phyloP scores from a whole-genome alignment of 2,329 filamentous ascomycete species.

The Xylaria sp. region DNA sequence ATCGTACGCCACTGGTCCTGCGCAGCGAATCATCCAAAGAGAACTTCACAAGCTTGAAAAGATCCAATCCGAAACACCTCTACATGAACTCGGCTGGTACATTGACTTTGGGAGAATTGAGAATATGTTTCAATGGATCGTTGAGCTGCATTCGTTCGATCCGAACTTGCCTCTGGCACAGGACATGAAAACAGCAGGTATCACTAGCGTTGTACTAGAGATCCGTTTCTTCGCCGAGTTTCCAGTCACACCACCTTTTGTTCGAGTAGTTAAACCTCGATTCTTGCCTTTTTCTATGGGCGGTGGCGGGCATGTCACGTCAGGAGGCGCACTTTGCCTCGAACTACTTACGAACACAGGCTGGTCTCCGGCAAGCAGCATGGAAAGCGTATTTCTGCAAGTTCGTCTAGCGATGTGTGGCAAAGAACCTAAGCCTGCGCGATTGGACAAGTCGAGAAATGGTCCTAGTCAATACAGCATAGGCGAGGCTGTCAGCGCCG shows the following conservation, averaged over 20 bases:
- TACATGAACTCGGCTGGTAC: slow-evolving; percentile 81
- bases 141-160: slow-evolving; percentile 86
- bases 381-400: slow-evolving; percentile 82
- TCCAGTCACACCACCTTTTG: slow-evolving; percentile 81
- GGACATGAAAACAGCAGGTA: slow-evolving; percentile 70
- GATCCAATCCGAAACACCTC: slow-evolving; percentile 64
- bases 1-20: slow-evolving; percentile 64
- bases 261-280: slow-evolving; percentile 80
- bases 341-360: slow-evolving; percentile 82
- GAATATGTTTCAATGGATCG: slow-evolving; percentile 90
- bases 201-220: slow-evolving; percentile 78
- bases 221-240: slow-evolving; percentile 79
- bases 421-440: slow-evolving; percentile 71
- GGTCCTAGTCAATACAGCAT: slow-evolving; percentile 64
- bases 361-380: slow-evolving; percentile 74
- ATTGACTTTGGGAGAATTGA: slow-evolving; percentile 69
- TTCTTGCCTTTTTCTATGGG: slow-evolving; percentile 74
- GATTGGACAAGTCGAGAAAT: slow-evolving; percentile 54
- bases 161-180: slow-evolving; percentile 68
- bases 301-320: slow-evolving; percentile 85
- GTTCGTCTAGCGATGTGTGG: slow-evolving; percentile 77
- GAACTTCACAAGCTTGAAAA: slow-evolving; percentile 70
- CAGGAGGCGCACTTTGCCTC: slow-evolving; percentile 83
- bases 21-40: slow-evolving; percentile 66
- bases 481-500: slow-evolving; percentile 75